A percentile compares a stretch with the other conserved stretches of the same genome.
Evolutionary conservation across 345 rosid genomes (phyloP).

Genomic region (Aurinia saxatilis): DNA sequence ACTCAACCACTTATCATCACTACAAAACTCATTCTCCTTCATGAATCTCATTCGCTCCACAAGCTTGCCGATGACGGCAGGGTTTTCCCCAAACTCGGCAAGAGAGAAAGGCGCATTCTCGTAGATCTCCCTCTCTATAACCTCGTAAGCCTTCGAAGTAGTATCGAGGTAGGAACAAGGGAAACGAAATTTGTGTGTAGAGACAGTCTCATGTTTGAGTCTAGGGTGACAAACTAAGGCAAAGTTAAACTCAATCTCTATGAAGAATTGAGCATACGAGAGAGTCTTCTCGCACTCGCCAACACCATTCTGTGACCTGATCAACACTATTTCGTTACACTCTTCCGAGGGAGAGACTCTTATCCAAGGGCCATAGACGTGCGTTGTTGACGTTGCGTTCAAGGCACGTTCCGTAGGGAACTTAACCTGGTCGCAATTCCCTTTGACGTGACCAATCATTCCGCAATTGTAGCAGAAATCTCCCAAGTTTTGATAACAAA

Average conservation of each 20-base stretch:
- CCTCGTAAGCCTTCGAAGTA: too few relatives aligned
- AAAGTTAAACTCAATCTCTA: background rate
- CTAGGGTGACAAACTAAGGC: background rate
- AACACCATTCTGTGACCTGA: background rate
- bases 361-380: conserved; percentile 20
- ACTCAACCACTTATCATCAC: conserved; percentile 8
- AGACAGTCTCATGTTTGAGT: fast-evolving
- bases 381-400: too few relatives aligned
- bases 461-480: too few relatives aligned
- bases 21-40: background rate
- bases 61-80: background rate
- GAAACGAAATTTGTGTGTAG: conserved; percentile 7
- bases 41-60: background rate
- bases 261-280: conserved; percentile 11
- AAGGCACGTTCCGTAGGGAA: background rate
- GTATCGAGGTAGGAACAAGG: conserved; percentile 14
- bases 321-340: background rate
- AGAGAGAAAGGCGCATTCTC: too few relatives aligned
- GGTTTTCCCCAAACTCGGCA: background rate
- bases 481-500: too few relatives aligned
- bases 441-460: too few relatives aligned
- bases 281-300: too few relatives aligned
- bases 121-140: too few relatives aligned
- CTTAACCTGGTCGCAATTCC: too few relatives aligned
- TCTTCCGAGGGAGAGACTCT: background rate